Conservation (phyloP, 2,329 filamentous ascomycete genomes). For the Curvularia spicifera region DNA sequence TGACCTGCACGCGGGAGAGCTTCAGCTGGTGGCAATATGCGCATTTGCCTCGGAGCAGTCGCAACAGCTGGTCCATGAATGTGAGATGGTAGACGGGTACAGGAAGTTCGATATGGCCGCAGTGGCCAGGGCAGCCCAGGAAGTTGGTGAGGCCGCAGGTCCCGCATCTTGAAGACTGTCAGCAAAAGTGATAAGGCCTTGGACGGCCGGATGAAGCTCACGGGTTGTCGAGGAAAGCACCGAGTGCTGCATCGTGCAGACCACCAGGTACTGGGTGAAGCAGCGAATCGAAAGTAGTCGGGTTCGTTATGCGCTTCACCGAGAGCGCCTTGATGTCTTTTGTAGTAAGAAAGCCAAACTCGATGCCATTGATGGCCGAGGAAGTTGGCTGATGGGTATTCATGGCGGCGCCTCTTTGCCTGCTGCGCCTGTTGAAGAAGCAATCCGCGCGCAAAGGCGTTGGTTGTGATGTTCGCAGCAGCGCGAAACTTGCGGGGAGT, state of each 20-base stretch:
- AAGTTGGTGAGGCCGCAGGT: constrained; percentile 87
- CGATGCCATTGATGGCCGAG: constrained; percentile 83
- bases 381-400: constrained; percentile 74
- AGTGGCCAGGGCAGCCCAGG: constrained; percentile 82
- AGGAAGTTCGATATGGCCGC: constrained; percentile 93
- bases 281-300: constrained; percentile 90
- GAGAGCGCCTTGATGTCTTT: constrained; percentile 88
- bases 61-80: constrained; percentile 90
- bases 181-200: constrained; percentile 9
- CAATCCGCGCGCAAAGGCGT: constrained; percentile 24
- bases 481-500: constrained; percentile 33
- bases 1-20: constrained; percentile 75
- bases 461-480: constrained; percentile 14
- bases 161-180: constrained; percentile 69
- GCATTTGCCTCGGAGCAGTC: constrained; percentile 85
- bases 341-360: constrained; percentile 83
- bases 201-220: constrained; percentile 55
- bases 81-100: constrained; percentile 95
- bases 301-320: constrained; percentile 91
- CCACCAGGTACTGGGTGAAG: constrained; percentile 89
- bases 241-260: constrained; percentile 89
- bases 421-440: constrained; percentile 22
- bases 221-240: constrained; percentile 85
- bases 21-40: constrained; percentile 89
- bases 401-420: constrained; percentile 36